Evolutionary conservation across 192 early-diverging fungal species (phyloP), one percentile per base, ranked within the genome.

Genomic region (Coemansia sp.): DNA sequence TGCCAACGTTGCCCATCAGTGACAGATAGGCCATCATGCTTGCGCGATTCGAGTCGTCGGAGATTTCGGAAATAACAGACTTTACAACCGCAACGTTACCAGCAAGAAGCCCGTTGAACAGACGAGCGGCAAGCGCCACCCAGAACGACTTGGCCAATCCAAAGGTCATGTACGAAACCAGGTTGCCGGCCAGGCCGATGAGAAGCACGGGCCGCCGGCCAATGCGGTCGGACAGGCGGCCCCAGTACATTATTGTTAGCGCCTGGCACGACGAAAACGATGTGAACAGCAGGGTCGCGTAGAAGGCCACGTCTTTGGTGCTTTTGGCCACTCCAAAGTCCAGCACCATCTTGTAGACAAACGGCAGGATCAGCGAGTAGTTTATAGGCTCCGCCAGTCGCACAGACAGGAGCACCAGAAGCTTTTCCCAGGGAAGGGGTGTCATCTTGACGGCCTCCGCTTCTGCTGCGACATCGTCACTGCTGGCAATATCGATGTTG

Each of bases 171-270:
- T 85, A 81, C 3, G 89, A 85, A 19, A 94, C 73, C 5, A 88
- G 75, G 41, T 93, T 93, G 37, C 94, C 94, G 46, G 90, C 53
- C 8, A 96, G 78, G 4, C 94, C 96, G 10, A 89, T 71, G 13
- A 98, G 74, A 9, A 98, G 55, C 25, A 95, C 87, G 8, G 93
- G 94, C 20, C 92, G 75, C 9, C 95, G 82, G 10, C 95, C 95
- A 72, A 89, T 85, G 32, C 89, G 85, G 72, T 97, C 95, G 9
- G 90, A 91, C 20, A 93, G 68, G 39, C 70, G 76, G 17, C 90
- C 90, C 91, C 90, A 92, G n/a, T 85, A 69, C 70, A 90, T 89
- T 1, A 82, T 63, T 17, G 83, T 85, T 45, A 73, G 45, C 3
- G 79, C 74, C 49, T 89, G 88, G 57, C 76, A 79, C 25, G 86